phyloP scores from a whole-genome alignment of 2,329 filamentous ascomycete genomes.

The Leptoxyphium fumago region DNA sequence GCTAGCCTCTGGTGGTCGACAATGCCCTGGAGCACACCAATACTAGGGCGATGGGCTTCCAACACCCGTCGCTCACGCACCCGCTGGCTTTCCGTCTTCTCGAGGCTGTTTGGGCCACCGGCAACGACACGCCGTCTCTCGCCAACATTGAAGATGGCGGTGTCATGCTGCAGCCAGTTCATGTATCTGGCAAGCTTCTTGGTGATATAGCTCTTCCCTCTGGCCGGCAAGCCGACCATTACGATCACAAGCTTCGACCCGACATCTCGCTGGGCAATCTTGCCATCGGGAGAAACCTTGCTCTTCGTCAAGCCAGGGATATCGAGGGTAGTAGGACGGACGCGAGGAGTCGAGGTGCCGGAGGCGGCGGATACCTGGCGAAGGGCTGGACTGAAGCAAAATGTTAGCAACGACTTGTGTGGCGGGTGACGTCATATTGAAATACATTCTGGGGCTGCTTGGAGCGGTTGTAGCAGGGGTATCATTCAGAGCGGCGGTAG shows the following conservation, averaged over 20 bases:
- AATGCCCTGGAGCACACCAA: conserved; percentile 8
- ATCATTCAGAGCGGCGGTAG: conserved; percentile 38
- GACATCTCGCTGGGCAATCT: conserved; percentile 85
- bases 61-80: conserved; percentile 3
- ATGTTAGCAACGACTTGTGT: conserved; percentile 9
- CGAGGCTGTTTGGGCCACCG: conserved; percentile 32
- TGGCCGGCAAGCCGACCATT: conserved; percentile 91
- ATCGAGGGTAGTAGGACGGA: conserved; percentile 87
- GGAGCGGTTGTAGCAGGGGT: conserved; percentile 49
- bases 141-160: conserved; percentile 92
- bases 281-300: conserved; percentile 85
- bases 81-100: conserved; percentile 16
- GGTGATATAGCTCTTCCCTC: conserved; percentile 97
- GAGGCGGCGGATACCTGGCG: conserved; percentile 53
- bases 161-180: conserved; percentile 95
- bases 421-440: conserved; percentile 3
- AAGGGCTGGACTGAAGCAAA: conserved; percentile 42
- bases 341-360: conserved; percentile 59
- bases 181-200: conserved; percentile 94
- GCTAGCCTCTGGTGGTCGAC: conserved; percentile 8
- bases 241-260: conserved; percentile 94
- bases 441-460: conserved; percentile 42
- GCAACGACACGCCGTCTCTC: conserved; percentile 73
- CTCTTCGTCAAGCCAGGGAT: conserved; percentile 94
- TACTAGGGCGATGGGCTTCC: conserved; percentile 12